A percentile compares a stretch with the other conserved stretches of the same genome.
These are phyloP conservation scores for Ceratobasidium sp. DNA, from an alignment of 1,284 basidiomycete genomes.

Conservation along the genomic window DNA sequence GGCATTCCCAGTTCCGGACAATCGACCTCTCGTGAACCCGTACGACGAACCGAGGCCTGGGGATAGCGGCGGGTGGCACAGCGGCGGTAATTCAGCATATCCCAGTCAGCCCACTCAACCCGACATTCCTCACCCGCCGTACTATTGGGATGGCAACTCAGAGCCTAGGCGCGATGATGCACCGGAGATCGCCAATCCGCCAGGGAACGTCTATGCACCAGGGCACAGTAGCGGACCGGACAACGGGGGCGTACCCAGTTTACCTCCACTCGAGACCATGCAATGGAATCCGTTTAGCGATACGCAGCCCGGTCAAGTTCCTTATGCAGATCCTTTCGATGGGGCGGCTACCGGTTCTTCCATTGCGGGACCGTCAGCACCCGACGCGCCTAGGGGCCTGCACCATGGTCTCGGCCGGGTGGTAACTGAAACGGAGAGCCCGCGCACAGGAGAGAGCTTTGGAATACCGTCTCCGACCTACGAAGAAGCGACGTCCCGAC, in stretches of 20 bases:
- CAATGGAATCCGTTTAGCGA: neutral
- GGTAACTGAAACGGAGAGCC: neutral
- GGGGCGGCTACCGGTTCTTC: neutral
- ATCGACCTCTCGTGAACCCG: neutral
- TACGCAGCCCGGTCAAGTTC: neutral
- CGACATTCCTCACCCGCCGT: neutral
- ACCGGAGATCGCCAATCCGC: neutral
- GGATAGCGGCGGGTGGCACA: no score
- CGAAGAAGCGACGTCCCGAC: neutral
- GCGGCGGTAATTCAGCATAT: no score
- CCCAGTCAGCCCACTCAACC: neutral
- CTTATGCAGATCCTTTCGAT: neutral
- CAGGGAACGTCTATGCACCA: neutral
- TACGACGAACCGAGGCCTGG: no score
- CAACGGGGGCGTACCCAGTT: no score
- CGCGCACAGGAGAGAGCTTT: neutral
- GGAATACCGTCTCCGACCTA: neutral
- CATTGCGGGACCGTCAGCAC: neutral
- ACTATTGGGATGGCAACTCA: neutral
- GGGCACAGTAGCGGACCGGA: no score
- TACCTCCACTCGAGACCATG: no score
- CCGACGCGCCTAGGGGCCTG: conserved; percentile 9
- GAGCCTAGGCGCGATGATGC: neutral
- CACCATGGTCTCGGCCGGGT: conserved; percentile 4
- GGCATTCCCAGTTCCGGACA: no score